Base-by-base conservation (phyloP, 140 eudicot species). In the Artemisia princeps region DNA sequence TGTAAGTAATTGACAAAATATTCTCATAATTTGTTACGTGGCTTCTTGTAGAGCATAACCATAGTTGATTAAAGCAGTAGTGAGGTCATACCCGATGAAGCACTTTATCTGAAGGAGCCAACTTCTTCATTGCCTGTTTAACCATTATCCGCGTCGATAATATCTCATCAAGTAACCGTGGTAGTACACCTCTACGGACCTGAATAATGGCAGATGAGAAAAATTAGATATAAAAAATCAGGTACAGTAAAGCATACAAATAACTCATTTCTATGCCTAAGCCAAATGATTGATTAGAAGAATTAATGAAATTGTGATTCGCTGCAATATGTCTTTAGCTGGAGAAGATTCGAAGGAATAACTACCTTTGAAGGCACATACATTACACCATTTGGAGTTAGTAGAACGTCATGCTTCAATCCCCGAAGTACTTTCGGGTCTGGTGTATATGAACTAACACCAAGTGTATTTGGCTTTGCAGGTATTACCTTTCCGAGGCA, bases 321-420 rank as follows among this genome's bases (percentile, higher is more conserved):
- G 44, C 8, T 37, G 10, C 44, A 37, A 37, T 33, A 33, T 37
- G 44, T 6, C 44, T 1, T 37, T 37, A 37, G 44, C 44, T 37
- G 44, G 44, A 37, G 44, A 37, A 37, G 44, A 37, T 37, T 37
- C 2, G 44, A 37, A 37, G 44, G 44, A 7, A 67, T 69, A 8
- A 69, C 52, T 77, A 84, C 92, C 83, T 84, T 84, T 20, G 98
- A 84, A 59, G 96, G 96, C 48, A 78, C 87, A 60, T 88, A 88
- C 84, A 86, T 84, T 33, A 92, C 98, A 62, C 96, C 96, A 80
- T 92, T 88, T 15, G 96, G 98, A 19, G 98, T 82, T 51, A 86
- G 75, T 15, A 92, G 59, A 52, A 88, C 78, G 24, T 88, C 87
- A 57, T 76, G 76, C 61, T 76, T 88, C 49, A 84, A 68, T 71